phyloP scores from a whole-genome alignment of 768 basidiomycete species.

The Coprinellus aureogranulatus region DNA sequence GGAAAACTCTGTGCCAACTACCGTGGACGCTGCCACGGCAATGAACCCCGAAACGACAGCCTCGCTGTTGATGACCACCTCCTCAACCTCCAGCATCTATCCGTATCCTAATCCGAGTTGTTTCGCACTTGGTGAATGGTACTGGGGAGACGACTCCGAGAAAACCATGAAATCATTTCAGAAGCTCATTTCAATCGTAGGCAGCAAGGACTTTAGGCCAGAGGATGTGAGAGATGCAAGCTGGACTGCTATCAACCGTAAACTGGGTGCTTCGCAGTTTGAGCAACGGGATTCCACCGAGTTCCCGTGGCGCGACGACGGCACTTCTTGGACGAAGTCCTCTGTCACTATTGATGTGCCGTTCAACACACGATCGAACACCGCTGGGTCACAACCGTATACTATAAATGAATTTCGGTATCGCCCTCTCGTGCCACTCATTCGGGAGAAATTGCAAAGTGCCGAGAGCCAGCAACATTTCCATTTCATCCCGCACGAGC shows the following conservation, averaged over 20 bases:
- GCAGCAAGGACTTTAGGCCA: not conserved
- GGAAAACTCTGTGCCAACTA: not conserved
- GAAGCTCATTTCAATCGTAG: not conserved
- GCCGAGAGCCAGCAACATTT: not conserved
- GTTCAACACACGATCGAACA: not conserved
- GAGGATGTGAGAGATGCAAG: not conserved
- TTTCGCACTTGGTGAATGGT: not conserved
- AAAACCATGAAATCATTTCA: not conserved
- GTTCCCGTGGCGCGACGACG: not conserved
- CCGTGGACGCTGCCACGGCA: not conserved
- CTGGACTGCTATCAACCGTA: not conserved
- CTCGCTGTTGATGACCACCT: too few species aligned
- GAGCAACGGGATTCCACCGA: not conserved
- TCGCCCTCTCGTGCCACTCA: constrained; percentile 2
- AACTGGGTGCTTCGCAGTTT: not conserved
- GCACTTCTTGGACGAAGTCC: not conserved
- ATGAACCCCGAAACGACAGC: not conserved
- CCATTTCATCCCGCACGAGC: not conserved
- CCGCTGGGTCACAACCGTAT: not conserved
- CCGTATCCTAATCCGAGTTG: not conserved
- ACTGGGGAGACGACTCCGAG: not conserved
- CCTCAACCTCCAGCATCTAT: not conserved
- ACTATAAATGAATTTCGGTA: not conserved
- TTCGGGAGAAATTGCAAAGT: not conserved
- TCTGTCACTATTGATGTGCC: not conserved